Evolutionary conservation across 2,329 filamentous ascomycete species (phyloP), one percentile per base, ranked within the genome.

Genomic region (Amesomyces nigricolor): DNA sequence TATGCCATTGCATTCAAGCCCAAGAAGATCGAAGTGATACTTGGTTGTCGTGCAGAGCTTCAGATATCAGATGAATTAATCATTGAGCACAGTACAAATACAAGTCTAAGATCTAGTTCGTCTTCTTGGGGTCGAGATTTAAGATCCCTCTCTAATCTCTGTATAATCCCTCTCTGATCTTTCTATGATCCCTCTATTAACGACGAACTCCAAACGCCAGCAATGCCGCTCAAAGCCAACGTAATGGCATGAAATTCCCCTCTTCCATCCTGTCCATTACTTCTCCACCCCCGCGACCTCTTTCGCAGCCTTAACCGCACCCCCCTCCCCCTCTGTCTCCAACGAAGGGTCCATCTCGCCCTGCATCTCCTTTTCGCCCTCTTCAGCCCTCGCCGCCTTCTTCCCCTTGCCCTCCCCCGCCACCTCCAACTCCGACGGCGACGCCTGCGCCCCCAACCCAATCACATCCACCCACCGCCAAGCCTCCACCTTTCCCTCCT

Each of bases 391-490:
- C 4, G 38, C 48, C 32, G 51, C 53, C 46, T 47, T 53, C 26
- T 42, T 39, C 5, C 37, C 48, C n/a, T 14, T 39, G 38, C 13
- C 48, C 6, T 46, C 43, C 39, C 37, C 47, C 16, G 29, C n/a
- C 26, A 59, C 17, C 42, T 61, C 58, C 30, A 58, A 32, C 58
- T 61, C 59, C 16, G 52, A 58, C 4, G 59, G 59, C 44, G 58
- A 60, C 14, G 62, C 63, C 8, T 67, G 59, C 9, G 61, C 62
- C 26, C 74, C 80, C 58, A 81, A 69, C 7, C 78, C 79, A 2
- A 79, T 71, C 17, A 77, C 70, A 48, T 82, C 75, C 57, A 83
- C 75, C 74, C 75, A 79, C 42, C 68, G 66, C 80, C 80, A 83
- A 52, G 72, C 68, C 3, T 73, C 72, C 7, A 82, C 60, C 48